Conservation (phyloP, 176 grass and related monocot species). For the Metroxylon sagu region DNA sequence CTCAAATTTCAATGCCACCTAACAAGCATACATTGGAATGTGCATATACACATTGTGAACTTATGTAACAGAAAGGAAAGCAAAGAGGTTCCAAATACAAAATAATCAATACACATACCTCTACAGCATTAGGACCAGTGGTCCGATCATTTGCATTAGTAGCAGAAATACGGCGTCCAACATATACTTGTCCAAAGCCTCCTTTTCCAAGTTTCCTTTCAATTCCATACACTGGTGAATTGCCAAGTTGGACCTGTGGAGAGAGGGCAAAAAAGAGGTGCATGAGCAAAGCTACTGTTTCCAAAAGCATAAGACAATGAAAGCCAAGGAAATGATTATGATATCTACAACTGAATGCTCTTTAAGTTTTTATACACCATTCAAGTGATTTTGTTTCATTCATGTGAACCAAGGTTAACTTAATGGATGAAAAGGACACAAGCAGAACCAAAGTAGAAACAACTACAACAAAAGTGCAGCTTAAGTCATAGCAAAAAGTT, state of each 20-base stretch:
- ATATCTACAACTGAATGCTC: too few species aligned
- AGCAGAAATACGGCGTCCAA: constrained; percentile 74
- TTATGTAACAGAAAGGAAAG: background rate
- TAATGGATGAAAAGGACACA: too few species aligned
- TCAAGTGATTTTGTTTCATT: too few species aligned
- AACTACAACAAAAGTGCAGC: too few species aligned
- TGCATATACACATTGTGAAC: constrained; percentile 6
- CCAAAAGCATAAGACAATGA: background rate
- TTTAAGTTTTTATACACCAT: too few species aligned
- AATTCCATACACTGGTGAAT: constrained; percentile 82
- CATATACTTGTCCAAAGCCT: constrained; percentile 98
- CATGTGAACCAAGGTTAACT: too few species aligned
- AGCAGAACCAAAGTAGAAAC: too few species aligned
- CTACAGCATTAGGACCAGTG: constrained; percentile 62
- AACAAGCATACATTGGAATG: background rate
- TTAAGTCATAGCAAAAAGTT: too few species aligned
- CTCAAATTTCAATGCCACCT: constrained; percentile 96
- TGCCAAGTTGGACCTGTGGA: constrained; percentile 78
- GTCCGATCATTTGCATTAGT: constrained; percentile 41
- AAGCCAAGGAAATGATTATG: too few species aligned
- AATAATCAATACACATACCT: constrained; percentile 34
- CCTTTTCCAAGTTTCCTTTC: constrained; percentile 91
- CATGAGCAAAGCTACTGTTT: background rate
- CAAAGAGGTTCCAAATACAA: background rate
- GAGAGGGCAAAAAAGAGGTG: background rate